A percentile compares a stretch with the other conserved stretches of the same genome.
phyloP scores from a whole-genome alignment of 1,284 basidiomycete species.

The Volvariella volvacea region DNA sequence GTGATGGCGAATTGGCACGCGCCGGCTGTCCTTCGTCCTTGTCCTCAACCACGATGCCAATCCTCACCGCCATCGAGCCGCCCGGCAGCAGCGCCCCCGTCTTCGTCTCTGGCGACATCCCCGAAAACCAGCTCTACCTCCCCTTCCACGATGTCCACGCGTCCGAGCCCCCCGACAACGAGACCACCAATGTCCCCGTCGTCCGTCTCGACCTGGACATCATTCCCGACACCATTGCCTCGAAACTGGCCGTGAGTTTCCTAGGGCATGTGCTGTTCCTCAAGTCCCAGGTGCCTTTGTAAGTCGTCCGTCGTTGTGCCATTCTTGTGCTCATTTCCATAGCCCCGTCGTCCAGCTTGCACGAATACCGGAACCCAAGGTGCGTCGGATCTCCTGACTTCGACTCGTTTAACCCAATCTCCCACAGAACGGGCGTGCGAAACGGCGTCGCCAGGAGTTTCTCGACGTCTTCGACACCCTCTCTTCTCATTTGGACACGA shows the following conservation, averaged over 20 bases:
- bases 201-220: constrained; percentile 43
- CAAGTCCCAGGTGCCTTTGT: constrained; percentile 75
- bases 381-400: constrained; percentile 11
- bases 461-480: constrained; percentile 60
- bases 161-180: not conserved
- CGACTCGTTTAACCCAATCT: not conserved
- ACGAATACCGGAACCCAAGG: constrained; percentile 39
- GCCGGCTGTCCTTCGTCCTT: too few species aligned
- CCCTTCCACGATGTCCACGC: too few species aligned
- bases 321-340: not conserved
- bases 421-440: constrained; percentile 30
- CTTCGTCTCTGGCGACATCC: too few species aligned
- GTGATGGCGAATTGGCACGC: too few species aligned
- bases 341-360: constrained; percentile 61
- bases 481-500: constrained; percentile 64
- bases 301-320: constrained; percentile 20
- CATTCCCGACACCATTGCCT: constrained; percentile 52
- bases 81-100: too few species aligned
- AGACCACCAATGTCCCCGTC: constrained; percentile 17
- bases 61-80: too few species aligned
- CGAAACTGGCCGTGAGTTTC: constrained; percentile 50
- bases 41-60: too few species aligned
- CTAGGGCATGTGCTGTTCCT: constrained; percentile 65
- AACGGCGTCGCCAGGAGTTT: constrained; percentile 54
- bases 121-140: too few species aligned